Conservation (phyloP, 2,329 filamentous ascomycete species). For the Zarea fungicola region DNA sequence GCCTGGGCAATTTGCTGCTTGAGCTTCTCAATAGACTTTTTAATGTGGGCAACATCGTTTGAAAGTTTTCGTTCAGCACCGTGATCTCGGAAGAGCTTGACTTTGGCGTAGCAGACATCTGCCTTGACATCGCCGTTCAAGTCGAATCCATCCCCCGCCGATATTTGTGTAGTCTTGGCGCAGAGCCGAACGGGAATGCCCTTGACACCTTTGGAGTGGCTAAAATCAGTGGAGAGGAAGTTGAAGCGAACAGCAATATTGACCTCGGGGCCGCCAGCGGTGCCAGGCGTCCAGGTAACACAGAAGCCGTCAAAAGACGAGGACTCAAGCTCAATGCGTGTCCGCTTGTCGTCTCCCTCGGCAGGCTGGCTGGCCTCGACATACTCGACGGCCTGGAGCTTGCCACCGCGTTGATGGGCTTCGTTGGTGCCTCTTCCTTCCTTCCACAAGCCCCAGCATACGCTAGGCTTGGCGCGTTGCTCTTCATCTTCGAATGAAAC, state of each 20-base stretch:
- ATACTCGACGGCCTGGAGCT: slow-evolving; percentile 90
- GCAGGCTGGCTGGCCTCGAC: slow-evolving; percentile 62
- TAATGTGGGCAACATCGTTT: slow-evolving; percentile 90
- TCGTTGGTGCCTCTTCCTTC: slow-evolving; percentile 94
- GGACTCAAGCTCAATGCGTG: slow-evolving; percentile 64
- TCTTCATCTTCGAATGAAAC: slow-evolving; percentile 96
- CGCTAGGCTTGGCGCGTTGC: slow-evolving; percentile 74
- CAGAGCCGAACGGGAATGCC: slow-evolving; percentile 92
- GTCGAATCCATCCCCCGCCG: slow-evolving; percentile 39
- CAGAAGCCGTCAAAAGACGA: slow-evolving; percentile 93
- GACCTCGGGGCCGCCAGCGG: slow-evolving; percentile 67
- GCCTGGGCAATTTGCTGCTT: slow-evolving; percentile 87
- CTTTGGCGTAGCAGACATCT: slow-evolving; percentile 92
- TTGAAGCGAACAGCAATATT: slow-evolving; percentile 92
- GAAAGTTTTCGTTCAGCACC: slow-evolving; percentile 92
- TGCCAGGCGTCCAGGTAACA: slow-evolving; percentile 76
- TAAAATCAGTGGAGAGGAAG: slow-evolving; percentile 97
- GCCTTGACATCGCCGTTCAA: slow-evolving; percentile 40
- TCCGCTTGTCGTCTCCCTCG: slow-evolving; percentile 60
- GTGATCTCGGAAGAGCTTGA: slow-evolving; percentile 94
- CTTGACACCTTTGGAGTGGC: slow-evolving; percentile 97
- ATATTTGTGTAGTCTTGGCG: slow-evolving; percentile 74
- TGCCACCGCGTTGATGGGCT: slow-evolving; percentile 87
- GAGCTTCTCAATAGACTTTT: slow-evolving; percentile 93
- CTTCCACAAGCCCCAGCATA: slow-evolving; percentile 90